phyloP scores from a whole-genome alignment of 371 early-diverging fungal species.

The Batrachochytrium dendrobatidis region DNA sequence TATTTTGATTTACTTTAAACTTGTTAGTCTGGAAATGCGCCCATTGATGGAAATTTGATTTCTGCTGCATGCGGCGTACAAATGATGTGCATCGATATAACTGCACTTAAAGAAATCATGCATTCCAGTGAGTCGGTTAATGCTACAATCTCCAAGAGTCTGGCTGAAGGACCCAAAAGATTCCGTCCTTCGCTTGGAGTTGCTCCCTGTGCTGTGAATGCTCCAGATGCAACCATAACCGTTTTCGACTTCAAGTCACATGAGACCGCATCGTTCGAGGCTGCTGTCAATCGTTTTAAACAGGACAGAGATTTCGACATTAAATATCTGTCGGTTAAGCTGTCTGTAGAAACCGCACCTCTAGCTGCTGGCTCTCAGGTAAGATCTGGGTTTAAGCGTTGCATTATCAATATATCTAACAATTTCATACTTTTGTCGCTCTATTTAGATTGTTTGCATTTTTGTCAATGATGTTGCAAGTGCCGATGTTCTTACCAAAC shows the following conservation, averaged over 20 bases:
- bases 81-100: constrained; percentile 12
- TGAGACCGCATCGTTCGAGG: constrained; percentile 19
- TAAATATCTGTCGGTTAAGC: constrained; percentile 18
- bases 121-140: constrained; percentile 10
- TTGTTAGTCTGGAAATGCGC: constrained; percentile 10
- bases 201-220: not conserved
- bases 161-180: constrained; percentile 17
- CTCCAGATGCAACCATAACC: constrained; percentile 11
- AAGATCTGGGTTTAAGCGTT: not conserved
- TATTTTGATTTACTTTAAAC: not conserved
- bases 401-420: not conserved
- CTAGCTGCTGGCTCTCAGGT: constrained; percentile 18
- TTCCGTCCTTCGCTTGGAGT: constrained; percentile 18
- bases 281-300: constrained; percentile 8
- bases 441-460: constrained; percentile 28
- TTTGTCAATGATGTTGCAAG: constrained; percentile 38
- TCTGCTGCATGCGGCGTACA: constrained; percentile 9
- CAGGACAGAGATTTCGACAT: constrained; percentile 4
- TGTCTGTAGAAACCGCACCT: constrained; percentile 10
- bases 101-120: constrained; percentile 13
- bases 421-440: not conserved
- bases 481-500: constrained; percentile 21
- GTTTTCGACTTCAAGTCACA: constrained; percentile 27
- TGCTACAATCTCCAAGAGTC: constrained; percentile 10
- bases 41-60: constrained; percentile 13